Evolutionary conservation across 1,284 basidiomycete species (phyloP), one percentile per base, ranked within the genome.

Genomic region (Trametes hirsuta): DNA sequence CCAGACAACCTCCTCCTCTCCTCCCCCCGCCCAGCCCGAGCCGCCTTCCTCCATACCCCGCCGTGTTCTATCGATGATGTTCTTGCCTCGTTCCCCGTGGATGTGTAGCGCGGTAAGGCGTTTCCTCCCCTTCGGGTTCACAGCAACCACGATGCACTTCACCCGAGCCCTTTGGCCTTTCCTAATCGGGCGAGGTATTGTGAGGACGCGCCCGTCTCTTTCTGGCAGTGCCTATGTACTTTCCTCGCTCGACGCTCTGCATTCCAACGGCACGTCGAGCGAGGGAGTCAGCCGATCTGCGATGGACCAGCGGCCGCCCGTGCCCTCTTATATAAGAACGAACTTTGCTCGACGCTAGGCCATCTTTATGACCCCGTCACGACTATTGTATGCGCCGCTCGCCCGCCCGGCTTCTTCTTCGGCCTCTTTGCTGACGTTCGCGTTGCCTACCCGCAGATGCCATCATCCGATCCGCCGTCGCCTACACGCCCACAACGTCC

Each of bases 141-240:
- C 56, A 53, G 57, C 59, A 59, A 61, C 64, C 63, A 66, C 62
- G 60, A 53, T 53, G 61, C 46, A 47, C 42, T 61, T 55, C 59
- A 55, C 55, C 63, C 62, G 59, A 56, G 53, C 53, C 66, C 70
- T 62, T 74, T 74, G 63, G 73, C 51, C 30, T 67, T 73, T 66
- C 73, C 72, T 69, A 69, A 68, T 72, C 64, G 53, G 71, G 73
- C 63, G 59, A 40, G 47, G 58, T 63, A 67, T 65, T 60, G 68
- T 65, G 56, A 53, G 60, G 63, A 58, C 52, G 62, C 64, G 41
- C 57, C 58, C 62, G 66, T 40, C 69, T 68, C 55, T 60, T 71
- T 73, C 63, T 66, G 70, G 73, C 67, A 58, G 69, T 70, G 65
- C 62, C 66, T 71, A 72, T 74, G 73, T 73, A 66, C 71, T 69